Evolutionary conservation across 805 yeast genomes (phyloP).

Genomic region (Candida bentonensis): DNA sequence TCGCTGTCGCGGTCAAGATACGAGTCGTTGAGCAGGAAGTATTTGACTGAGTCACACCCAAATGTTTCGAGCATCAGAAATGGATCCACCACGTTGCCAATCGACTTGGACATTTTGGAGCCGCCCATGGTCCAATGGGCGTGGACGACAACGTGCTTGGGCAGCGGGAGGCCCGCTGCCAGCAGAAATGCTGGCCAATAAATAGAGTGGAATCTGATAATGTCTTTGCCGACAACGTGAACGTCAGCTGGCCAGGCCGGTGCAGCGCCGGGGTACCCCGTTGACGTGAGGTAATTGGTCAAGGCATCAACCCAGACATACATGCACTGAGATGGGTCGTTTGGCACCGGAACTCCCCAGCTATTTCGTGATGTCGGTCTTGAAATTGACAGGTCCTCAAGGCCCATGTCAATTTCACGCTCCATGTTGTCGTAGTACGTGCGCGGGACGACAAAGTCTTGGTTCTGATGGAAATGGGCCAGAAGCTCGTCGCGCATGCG

Average conservation of each 20-base stretch:
- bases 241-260: slow-evolving; percentile 47
- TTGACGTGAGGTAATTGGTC: slow-evolving; percentile 64
- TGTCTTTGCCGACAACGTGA: slow-evolving; percentile 88
- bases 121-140: slow-evolving; percentile 92
- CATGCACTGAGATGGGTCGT: slow-evolving; percentile 59
- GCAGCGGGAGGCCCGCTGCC: slow-evolving; percentile 65
- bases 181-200: slow-evolving; percentile 89
- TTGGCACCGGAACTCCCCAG: slow-evolving; percentile 90
- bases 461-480: slow-evolving; percentile 32
- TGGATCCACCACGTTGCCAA: slow-evolving; percentile 93
- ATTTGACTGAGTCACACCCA: slow-evolving; percentile 49
- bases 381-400: slow-evolving; percentile 72
- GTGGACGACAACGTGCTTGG: slow-evolving; percentile 70
- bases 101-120: slow-evolving; percentile 81
- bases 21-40: slow-evolving; percentile 64
- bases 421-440: slow-evolving; percentile 40
- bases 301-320: slow-evolving; percentile 98
- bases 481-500: slow-evolving; percentile 43
- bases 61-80: slow-evolving; percentile 43
- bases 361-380: slow-evolving; percentile 62
- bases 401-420: slow-evolving; percentile 34
- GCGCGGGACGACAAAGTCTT: slow-evolving; percentile 53
- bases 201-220: slow-evolving; percentile 71
- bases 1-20: slow-evolving; percentile 67
- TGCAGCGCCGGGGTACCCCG: slow-evolving; percentile 37